Evolutionary conservation across 2,329 filamentous ascomycete species (phyloP).

Genomic region (Neospermospora avenae): DNA sequence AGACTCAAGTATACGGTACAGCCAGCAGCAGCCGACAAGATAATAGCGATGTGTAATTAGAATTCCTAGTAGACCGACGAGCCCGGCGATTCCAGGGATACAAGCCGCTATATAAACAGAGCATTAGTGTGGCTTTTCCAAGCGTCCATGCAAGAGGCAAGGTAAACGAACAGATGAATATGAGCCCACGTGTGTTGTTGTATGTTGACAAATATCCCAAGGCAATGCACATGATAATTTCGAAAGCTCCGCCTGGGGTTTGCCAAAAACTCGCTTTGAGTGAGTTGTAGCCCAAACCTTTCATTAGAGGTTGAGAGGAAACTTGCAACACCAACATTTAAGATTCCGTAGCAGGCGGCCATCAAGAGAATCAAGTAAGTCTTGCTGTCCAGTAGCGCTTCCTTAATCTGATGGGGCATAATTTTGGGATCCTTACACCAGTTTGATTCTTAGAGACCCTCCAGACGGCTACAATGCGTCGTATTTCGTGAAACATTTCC

Average conservation of each 20-base stretch:
- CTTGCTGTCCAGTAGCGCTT: slow-evolving; percentile 57
- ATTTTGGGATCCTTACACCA: slow-evolving; percentile 57
- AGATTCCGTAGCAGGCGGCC: slow-evolving; percentile 54
- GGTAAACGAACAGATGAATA: slow-evolving; percentile 11
- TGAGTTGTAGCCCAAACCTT: slow-evolving; percentile 61
- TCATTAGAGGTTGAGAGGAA: slow-evolving; percentile 68
- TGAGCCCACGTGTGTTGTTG: slow-evolving; percentile 14
- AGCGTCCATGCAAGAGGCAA: slow-evolving; percentile 24
- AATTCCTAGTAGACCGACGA: not conserved
- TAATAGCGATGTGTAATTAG: not conserved
- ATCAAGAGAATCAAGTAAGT: slow-evolving; percentile 60
- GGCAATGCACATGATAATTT: slow-evolving; percentile 8
- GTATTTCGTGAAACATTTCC: slow-evolving; percentile 62
- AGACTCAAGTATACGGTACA: slow-evolving; percentile 70
- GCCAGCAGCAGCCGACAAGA: slow-evolving; percentile 59
- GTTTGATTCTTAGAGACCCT: slow-evolving; percentile 58
- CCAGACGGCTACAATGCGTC: slow-evolving; percentile 63
- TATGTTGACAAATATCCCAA: slow-evolving; percentile 13
- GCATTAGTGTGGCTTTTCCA: not conserved
- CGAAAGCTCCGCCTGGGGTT: slow-evolving; percentile 61
- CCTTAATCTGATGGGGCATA: slow-evolving; percentile 55
- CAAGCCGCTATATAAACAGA: not conserved
- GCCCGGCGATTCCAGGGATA: not conserved
- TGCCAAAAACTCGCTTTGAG: slow-evolving; percentile 67
- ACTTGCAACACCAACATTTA: slow-evolving; percentile 66